phyloP scores from a whole-genome alignment of 2,329 filamentous ascomycete species.

The Phialemonium atrogriseum region DNA sequence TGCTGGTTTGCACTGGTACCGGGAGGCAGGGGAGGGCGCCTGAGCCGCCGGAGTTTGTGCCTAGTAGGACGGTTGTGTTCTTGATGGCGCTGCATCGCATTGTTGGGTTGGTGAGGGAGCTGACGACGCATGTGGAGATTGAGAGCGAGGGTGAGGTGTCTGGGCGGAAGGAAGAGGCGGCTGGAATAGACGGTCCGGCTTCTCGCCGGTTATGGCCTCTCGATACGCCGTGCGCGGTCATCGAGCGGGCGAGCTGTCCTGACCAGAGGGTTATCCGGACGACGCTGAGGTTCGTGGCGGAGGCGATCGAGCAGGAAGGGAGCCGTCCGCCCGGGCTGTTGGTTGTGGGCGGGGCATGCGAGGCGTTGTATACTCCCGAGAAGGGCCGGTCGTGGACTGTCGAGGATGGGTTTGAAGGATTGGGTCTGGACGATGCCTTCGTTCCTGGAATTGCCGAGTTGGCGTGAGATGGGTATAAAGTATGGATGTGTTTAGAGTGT shows the following conservation, averaged over 20 bases:
- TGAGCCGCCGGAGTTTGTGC: slow-evolving; percentile 69
- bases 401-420: slow-evolving; percentile 74
- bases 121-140: slow-evolving; percentile 41
- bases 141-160: slow-evolving; percentile 7
- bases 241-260: slow-evolving; percentile 87
- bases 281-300: slow-evolving; percentile 68
- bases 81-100: slow-evolving; percentile 92
- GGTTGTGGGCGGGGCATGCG: slow-evolving; percentile 77
- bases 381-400: slow-evolving; percentile 65
- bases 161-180: too few species aligned
- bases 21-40: slow-evolving; percentile 82
- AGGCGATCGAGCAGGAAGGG: slow-evolving; percentile 81
- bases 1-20: slow-evolving; percentile 93
- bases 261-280: slow-evolving; percentile 91
- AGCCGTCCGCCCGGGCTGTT: slow-evolving; percentile 82
- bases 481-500: too few species aligned
- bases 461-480: too few species aligned
- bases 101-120: slow-evolving; percentile 59
- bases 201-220: slow-evolving; percentile 59
- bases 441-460: too few species aligned
- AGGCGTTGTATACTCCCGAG: slow-evolving; percentile 57
- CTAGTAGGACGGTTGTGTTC: slow-evolving; percentile 78
- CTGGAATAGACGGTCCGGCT: too few species aligned
- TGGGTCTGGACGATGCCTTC: slow-evolving; percentile 49
- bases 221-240: slow-evolving; percentile 79